Conservation (phyloP, 2,329 filamentous ascomycete species). For the Sodiomyces alkalinus region DNA sequence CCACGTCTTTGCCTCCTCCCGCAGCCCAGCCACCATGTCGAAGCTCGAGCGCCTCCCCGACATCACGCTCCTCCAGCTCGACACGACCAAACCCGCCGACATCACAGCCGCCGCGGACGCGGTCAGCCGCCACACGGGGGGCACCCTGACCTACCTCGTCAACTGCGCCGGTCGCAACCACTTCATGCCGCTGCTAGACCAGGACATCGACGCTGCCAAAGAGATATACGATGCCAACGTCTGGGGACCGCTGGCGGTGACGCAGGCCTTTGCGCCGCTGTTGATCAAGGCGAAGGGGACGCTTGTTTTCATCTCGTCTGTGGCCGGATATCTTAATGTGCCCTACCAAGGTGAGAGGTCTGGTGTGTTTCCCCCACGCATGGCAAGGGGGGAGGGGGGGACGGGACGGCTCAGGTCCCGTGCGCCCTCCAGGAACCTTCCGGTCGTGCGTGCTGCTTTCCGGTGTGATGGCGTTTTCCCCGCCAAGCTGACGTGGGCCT, state of each 20-base stretch:
- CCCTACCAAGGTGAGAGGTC: too few species aligned
- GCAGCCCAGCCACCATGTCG: slow-evolving; percentile 12
- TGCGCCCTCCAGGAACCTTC: too few species aligned
- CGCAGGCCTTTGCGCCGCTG: slow-evolving; percentile 19
- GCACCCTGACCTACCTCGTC: too few species aligned
- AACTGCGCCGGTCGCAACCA: slow-evolving; percentile 19
- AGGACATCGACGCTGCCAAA: slow-evolving; percentile 16
- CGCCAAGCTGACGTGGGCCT: too few species aligned
- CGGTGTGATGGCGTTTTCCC: too few species aligned
- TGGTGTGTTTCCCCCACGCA: slow-evolving; percentile 11
- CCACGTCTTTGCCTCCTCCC: slow-evolving; percentile 18
- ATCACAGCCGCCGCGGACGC: slow-evolving; percentile 10
- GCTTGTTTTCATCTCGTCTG: slow-evolving; percentile 9
- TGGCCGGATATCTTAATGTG: not conserved
- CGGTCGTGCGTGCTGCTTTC: too few species aligned
- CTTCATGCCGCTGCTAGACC: slow-evolving; percentile 19
- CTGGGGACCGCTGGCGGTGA: slow-evolving; percentile 20
- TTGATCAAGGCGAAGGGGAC: slow-evolving; percentile 12
- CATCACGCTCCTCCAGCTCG: slow-evolving; percentile 9
- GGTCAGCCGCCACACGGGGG: slow-evolving; percentile 3
- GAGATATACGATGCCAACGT: slow-evolving; percentile 27
- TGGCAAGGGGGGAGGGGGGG: slow-evolving; percentile 7
- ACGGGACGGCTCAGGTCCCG: not conserved
- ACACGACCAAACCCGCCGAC: slow-evolving; percentile 14
- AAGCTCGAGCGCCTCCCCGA: slow-evolving; percentile 5